These are phyloP conservation scores for Chaetomium strumarium DNA, from an alignment of 2,329 filamentous ascomycete species.

Conservation along the genomic window DNA sequence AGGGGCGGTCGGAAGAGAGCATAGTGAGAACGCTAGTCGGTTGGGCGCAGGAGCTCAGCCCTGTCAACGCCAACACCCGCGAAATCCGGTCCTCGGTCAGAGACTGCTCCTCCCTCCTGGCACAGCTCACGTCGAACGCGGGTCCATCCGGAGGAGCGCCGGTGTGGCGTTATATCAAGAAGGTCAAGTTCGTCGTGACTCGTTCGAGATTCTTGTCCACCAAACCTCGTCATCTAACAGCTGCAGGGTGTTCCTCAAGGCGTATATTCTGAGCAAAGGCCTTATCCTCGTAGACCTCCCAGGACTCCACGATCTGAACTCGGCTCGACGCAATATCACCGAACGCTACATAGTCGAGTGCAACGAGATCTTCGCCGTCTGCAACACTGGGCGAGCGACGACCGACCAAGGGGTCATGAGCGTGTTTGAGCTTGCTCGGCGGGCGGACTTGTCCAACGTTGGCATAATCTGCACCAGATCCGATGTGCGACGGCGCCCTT, in stretches of 20 bases:
- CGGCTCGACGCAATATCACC: slow-evolving; percentile 37
- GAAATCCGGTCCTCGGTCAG: slow-evolving; percentile 8
- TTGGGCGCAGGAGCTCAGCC: slow-evolving; percentile 23
- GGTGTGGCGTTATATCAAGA: slow-evolving; percentile 41
- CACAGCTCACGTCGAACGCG: slow-evolving; percentile 34
- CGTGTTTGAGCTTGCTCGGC: slow-evolving; percentile 37
- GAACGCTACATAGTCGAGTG: slow-evolving; percentile 41
- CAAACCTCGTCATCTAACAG: neutral
- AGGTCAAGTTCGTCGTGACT: slow-evolving; percentile 33
- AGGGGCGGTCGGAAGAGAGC: neutral
- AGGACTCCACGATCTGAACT: slow-evolving; percentile 43
- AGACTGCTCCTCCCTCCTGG: slow-evolving; percentile 33
- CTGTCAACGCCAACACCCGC: neutral
- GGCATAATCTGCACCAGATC: slow-evolving; percentile 40
- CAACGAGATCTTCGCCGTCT: slow-evolving; percentile 43
- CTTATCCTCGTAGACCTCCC: slow-evolving; percentile 45
- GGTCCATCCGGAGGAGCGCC: slow-evolving; percentile 18
- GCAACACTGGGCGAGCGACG: slow-evolving; percentile 36
- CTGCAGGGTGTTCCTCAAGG: slow-evolving; percentile 38
- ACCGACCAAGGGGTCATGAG: slow-evolving; percentile 37
- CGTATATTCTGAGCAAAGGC: slow-evolving; percentile 43
- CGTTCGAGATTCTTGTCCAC: neutral
- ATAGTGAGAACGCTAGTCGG: slow-evolving; percentile 22
- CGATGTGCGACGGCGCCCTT: too few species aligned
- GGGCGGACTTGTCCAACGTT: slow-evolving; percentile 35